phyloP scores from a whole-genome alignment of 169 alveolate species.

The Amoebophrya sp. region DNA sequence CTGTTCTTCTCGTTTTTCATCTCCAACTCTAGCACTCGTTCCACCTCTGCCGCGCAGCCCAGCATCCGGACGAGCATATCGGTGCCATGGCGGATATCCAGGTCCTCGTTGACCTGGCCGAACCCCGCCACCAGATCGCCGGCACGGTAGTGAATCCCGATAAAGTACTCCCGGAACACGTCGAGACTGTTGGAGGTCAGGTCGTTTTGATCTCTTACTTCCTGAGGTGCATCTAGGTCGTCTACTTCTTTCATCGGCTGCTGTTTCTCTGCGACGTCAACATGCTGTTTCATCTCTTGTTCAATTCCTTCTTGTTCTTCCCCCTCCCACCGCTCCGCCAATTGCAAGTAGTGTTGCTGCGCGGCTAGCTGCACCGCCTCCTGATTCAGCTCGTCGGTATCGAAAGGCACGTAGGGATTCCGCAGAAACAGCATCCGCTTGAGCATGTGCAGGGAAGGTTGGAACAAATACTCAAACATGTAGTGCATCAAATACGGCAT shows the following conservation, averaged over 20 bases:
- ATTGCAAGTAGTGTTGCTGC: background rate
- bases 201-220: background rate
- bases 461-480: background rate
- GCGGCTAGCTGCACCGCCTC: background rate
- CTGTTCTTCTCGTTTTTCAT: no score
- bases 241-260: background rate
- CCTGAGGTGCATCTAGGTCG: background rate
- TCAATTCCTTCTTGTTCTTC: no score
- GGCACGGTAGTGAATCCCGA: background rate
- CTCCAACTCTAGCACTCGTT: background rate
- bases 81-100: background rate
- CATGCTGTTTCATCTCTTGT: no score
- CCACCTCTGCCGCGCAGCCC: background rate
- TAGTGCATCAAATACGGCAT: background rate
- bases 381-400: background rate
- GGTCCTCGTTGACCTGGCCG: background rate
- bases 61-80: constrained; percentile 11
- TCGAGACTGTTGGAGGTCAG: background rate
- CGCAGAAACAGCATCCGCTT: background rate
- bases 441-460: background rate
- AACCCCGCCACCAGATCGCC: background rate
- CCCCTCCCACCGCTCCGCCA: no score
- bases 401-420: background rate
- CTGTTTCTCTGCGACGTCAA: background rate
- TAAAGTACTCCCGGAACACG: background rate